Base-by-base conservation (phyloP, 257 asterid genomes). In the Hygrophila difformis region DNA sequence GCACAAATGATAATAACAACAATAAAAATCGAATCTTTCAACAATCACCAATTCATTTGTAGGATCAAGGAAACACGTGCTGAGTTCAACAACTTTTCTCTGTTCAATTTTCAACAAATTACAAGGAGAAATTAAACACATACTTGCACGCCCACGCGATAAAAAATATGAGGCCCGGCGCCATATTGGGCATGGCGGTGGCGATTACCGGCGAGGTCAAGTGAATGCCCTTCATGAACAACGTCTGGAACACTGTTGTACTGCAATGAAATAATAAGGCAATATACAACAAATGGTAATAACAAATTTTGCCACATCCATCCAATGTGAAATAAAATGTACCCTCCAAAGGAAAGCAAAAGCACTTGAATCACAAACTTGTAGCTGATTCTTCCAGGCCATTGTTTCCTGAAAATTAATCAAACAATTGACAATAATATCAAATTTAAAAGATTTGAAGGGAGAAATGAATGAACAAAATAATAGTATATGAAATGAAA, bases 161-260 rank as follows among this genome's bases (percentile, higher is more conserved):
- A 68, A 77, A 62, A 55, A 88, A 88, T 51, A 79, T 76, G 12
- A 88, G 69, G 20, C 96, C 97, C 12, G 97, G 97, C 23, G 91
- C 87, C 44, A 88, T 78, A 56, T 88, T 88, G 36, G 97, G 97
- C 97, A 88, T 88, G 35, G 97, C 97, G 22, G 94, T 88, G 12
- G 94, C 97, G 55, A 88, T 62, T 52, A 93, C 81, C 24, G 97
- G 93, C 44, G 96, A 81, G 29, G 97, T 84, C 10, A 81, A 76
- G 26, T 53, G 53, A 41, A 84, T 81, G 14, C 97, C 97, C 60
- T 79, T 76, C 70, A 88, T 70, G 61, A 81, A 70, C 61, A 88
- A 57, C 44, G 79, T 59, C 62, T 88, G 96, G 54, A 75, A 88
- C 15, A 88, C 61, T 9, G 97, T 84, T 45, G 81, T 85, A 71